phyloP scores from a whole-genome alignment of 2,329 filamentous ascomycete species.

The Talaromyces amestolkiae region DNA sequence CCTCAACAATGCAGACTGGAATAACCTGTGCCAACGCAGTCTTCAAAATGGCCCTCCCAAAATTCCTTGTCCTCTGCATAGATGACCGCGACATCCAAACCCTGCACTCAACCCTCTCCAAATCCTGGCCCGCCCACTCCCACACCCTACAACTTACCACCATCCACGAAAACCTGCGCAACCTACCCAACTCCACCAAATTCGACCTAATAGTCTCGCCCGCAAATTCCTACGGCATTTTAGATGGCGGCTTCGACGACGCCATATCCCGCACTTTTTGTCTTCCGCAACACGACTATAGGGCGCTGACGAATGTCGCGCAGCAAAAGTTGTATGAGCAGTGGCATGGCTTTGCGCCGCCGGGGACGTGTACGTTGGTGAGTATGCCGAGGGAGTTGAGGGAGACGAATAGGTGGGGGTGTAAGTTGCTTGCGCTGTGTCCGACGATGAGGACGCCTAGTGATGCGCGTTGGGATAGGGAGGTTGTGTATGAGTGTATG shows the following conservation, averaged over 20 bases:
- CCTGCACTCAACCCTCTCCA: conserved; percentile 39
- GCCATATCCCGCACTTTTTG: conserved; percentile 53
- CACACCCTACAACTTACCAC: conserved; percentile 34
- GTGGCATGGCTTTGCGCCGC: conserved; percentile 52
- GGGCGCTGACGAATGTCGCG: conserved; percentile 47
- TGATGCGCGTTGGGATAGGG: conserved; percentile 49
- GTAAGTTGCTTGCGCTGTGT: conserved; percentile 49
- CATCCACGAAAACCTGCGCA: conserved; percentile 39
- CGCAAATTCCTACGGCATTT: conserved; percentile 54
- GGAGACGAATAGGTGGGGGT: conserved; percentile 42
- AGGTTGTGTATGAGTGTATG: conserved; percentile 55
- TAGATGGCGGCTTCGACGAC: conserved; percentile 57
- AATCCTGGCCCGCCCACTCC: conserved; percentile 32
- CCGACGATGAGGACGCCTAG: conserved; percentile 54
- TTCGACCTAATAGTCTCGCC: conserved; percentile 55
- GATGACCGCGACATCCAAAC: conserved; percentile 38
- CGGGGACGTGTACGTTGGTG: conserved; percentile 52
- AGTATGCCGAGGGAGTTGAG: conserved; percentile 42
- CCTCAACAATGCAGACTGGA: not conserved
- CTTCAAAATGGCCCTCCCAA: conserved; percentile 25
- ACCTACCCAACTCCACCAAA: conserved; percentile 34
- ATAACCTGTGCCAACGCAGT: not conserved
- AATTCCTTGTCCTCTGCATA: conserved; percentile 46
- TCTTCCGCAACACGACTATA: conserved; percentile 44
- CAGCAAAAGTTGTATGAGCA: conserved; percentile 48